Conservation (phyloP, 169 alveolate genomes). For the Cryptosporidium xiaoi region DNA sequence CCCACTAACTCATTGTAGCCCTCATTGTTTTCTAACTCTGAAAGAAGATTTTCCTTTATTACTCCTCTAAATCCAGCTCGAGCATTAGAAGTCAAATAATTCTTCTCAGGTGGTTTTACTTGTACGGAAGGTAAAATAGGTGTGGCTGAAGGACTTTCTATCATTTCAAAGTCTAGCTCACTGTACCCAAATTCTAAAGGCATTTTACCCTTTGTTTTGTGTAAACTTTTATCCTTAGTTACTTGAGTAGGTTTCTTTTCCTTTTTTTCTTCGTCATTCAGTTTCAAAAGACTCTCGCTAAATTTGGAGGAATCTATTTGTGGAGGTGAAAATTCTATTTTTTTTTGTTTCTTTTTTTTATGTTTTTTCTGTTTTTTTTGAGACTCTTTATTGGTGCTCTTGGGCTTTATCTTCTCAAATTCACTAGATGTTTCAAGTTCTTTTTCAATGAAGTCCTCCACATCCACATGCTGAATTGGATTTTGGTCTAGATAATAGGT, state of each 20-base stretch:
- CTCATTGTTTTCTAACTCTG: too few species aligned
- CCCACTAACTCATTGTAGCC: too few species aligned
- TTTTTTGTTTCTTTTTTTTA: neutral
- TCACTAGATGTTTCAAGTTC: neutral
- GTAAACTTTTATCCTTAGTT: neutral
- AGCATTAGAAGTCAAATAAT: neutral
- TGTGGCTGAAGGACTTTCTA: neutral
- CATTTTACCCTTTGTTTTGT: neutral
- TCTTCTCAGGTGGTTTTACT: neutral
- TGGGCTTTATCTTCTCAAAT: neutral
- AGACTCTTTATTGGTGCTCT: neutral
- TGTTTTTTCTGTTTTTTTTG: neutral
- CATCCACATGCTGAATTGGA: conserved; percentile 5
- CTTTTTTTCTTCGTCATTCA: neutral
- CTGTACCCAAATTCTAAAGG: conserved; percentile 17
- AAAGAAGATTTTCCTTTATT: too few species aligned
- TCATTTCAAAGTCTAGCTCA: conserved; percentile 27
- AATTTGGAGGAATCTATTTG: neutral
- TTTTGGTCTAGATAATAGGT: neutral
- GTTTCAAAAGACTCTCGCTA: neutral
- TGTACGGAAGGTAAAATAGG: neutral
- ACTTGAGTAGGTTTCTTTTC: neutral
- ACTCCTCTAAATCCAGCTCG: too few species aligned
- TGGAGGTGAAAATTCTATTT: conserved; percentile 25
- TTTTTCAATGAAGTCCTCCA: conserved; percentile 8